Base-by-base conservation (phyloP, 2,329 filamentous ascomycete genomes). In the Scedosporium dehoogii region DNA sequence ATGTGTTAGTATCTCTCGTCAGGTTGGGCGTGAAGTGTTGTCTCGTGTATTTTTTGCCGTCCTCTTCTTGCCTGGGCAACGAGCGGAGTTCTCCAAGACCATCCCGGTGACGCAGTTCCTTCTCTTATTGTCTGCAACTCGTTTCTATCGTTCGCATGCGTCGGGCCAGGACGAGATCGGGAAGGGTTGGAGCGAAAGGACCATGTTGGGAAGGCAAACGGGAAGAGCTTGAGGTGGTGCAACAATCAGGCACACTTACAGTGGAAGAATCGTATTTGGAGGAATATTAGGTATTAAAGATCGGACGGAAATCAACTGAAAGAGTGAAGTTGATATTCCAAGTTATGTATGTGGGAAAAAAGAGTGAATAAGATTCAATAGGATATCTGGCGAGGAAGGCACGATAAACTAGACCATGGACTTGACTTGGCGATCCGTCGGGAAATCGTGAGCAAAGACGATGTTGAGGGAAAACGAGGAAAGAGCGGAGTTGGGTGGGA, bases 271-370 rank as follows among this genome's bases (percentile, higher is more conserved):
- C 10, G 23, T 44, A 18, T 38, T 10, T 16, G 46, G 29, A 18
- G 48, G 51, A 23, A 10, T 42, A 60, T 51, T 51, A 60, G 51
- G 33, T 23, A 41, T 51, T 60, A 61, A 62, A 59, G 61, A 62
- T 59, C 23, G 61, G 61, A 62, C 61, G 61, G 61, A 59, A 62
- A 51, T 48, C 61, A 62, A 59, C 61, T 62, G 42, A 62, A 59
- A 58, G 61, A 62, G 56, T 62, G 61, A 62, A 62, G 61, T 59
- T 62, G 61, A 48, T 51, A 58, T 62, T 59, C 61, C 61, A 56
- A 21, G 33, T 16, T 58, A 41, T 12, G 27, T 46, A n/a, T n/a
- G n/a, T n/a, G n/a, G n/a, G 29, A 44, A 44, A 59, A 48, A 16
- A 44, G 59, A 27, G 59, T 48, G 41, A 44, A 25, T 38, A 38